Evolutionary conservation across 768 basidiomycete genomes (phyloP).

Genomic region (Xerocomellus intermedius): DNA sequence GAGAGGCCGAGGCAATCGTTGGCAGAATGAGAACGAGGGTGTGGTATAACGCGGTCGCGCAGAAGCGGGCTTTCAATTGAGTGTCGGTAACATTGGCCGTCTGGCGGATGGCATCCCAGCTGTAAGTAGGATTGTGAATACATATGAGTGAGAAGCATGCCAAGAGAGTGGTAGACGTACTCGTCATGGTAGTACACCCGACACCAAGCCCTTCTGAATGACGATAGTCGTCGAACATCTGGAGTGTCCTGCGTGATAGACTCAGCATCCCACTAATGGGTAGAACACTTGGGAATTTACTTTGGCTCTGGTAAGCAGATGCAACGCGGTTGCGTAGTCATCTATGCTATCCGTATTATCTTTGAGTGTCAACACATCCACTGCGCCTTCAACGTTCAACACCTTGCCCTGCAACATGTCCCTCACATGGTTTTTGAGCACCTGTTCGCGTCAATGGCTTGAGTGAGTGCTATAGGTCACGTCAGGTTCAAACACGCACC

Average conservation of each 20-base stretch:
- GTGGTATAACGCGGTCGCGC: slow-evolving; percentile 69
- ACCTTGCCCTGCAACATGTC: slow-evolving; percentile 72
- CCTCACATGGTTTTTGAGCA: slow-evolving; percentile 69
- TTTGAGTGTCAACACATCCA: slow-evolving; percentile 84
- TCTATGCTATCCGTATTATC: slow-evolving; percentile 62
- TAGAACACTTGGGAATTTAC: slow-evolving; percentile 35
- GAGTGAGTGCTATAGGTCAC: neutral
- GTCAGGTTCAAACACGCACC: slow-evolving; percentile 18
- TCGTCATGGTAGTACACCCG: slow-evolving; percentile 86
- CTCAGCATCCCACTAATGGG: neutral
- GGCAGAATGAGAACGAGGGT: slow-evolving; percentile 54
- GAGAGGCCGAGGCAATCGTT: slow-evolving; percentile 22
- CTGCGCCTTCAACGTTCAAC: slow-evolving; percentile 72
- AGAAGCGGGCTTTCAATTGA: slow-evolving; percentile 69
- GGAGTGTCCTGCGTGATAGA: slow-evolving; percentile 56
- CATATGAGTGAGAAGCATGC: neutral
- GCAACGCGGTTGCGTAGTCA: slow-evolving; percentile 68
- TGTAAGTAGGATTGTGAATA: slow-evolving; percentile 29
- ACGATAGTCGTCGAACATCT: slow-evolving; percentile 62
- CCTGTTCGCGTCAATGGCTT: slow-evolving; percentile 33
- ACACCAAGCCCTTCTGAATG: slow-evolving; percentile 80
- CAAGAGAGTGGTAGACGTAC: slow-evolving; percentile 45
- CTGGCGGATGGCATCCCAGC: slow-evolving; percentile 76
- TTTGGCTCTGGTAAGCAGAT: slow-evolving; percentile 56
- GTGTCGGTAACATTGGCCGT: slow-evolving; percentile 76